Evolutionary conservation across 2,329 filamentous ascomycete genomes (phyloP), one percentile per base, ranked within the genome.

Genomic region (Botrytis hyacinthi): DNA sequence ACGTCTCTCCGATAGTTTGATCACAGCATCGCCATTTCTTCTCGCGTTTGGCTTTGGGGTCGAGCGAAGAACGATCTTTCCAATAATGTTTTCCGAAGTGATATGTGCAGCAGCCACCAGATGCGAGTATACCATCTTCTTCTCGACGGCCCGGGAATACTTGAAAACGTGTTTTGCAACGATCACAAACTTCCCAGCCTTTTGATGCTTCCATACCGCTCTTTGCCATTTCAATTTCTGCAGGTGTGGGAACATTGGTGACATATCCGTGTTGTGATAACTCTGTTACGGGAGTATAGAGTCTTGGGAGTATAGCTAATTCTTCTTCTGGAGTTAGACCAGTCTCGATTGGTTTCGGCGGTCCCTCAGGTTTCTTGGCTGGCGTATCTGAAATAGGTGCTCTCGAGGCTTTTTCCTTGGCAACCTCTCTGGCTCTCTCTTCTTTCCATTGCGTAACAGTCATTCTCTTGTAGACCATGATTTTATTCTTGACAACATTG

Each of bases 171-270:
- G 90, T 90, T 60, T 87, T 87, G 82, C 96, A 99, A 32, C 96
- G 91, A 79, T 97, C 95, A 79, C 96, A 99, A 68, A 90, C 87
- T 83, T 99, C 96, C 87, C 91, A 97, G 66, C 93, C 93, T 70
- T 89, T 87, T 20, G 92, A 88, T 12, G 89, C 86, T 66, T 88
- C 85, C 0, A 93, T 86, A 0, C 90, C 93, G 61, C 87, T 86
- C 48, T 85, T 88, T 0, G 93, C 91, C 69, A 87, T 86, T 70
- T 87, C 84, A 29, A 98, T 88, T 29, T 93, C 91, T 12, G 87
- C 86, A 1, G 87, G 84, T 0, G 88, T 87, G 0, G 95, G 95
- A 1, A 90, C 83, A 7, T 81, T 83, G 0, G 91, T 88, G 35
- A 98, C 90, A 81, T 98, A 98, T 29, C 93, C 94, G 80, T 90